Conservation (phyloP, 2,329 filamentous ascomycete species). For the Ophiocordyceps camponoti-saundersi region DNA sequence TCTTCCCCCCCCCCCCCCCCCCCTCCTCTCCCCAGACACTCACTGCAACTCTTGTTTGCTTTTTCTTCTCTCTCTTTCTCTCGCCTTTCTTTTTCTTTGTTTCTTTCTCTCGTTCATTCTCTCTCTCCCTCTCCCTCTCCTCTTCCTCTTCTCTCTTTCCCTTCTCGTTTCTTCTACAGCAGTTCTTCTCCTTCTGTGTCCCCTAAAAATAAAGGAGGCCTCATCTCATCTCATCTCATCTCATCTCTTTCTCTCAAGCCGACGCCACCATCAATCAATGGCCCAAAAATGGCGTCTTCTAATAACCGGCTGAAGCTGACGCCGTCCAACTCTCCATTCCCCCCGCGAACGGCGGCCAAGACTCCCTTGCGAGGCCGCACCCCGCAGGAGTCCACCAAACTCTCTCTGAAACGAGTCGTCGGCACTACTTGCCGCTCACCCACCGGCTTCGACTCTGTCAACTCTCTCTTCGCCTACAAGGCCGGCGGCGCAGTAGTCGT, state of each 20-base stretch:
- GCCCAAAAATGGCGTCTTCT: constrained; percentile 37
- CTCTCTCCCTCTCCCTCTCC: too few species aligned
- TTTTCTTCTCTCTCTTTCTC: neutral
- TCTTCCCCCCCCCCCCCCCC: too few species aligned
- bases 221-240: neutral
- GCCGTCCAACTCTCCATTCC: constrained; percentile 59
- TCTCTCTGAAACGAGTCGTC: constrained; percentile 70
- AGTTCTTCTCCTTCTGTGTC: neutral
- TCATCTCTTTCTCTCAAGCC: neutral
- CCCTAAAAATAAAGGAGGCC: too few species aligned
- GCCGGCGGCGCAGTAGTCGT: constrained; percentile 90
- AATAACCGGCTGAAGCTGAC: constrained; percentile 50
- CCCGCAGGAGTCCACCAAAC: constrained; percentile 35
- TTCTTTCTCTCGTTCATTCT: too few species aligned
- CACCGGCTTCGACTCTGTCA: constrained; percentile 70
- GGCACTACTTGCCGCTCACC: constrained; percentile 77
- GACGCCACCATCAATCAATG: constrained; percentile 31
- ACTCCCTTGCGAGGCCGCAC: constrained; percentile 39
- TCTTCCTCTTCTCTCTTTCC: too few species aligned
- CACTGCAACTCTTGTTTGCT: neutral
- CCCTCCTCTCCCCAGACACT: neutral
- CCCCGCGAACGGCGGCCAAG: constrained; percentile 41
- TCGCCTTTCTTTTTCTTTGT: too few species aligned
- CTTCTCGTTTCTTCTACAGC: neutral
- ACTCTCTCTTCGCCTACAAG: constrained; percentile 72